A percentile compares a stretch with the other conserved stretches of the same genome.
phyloP scores from a whole-genome alignment of 352 stramenopile species.

The Phytopythium mirpurense region DNA sequence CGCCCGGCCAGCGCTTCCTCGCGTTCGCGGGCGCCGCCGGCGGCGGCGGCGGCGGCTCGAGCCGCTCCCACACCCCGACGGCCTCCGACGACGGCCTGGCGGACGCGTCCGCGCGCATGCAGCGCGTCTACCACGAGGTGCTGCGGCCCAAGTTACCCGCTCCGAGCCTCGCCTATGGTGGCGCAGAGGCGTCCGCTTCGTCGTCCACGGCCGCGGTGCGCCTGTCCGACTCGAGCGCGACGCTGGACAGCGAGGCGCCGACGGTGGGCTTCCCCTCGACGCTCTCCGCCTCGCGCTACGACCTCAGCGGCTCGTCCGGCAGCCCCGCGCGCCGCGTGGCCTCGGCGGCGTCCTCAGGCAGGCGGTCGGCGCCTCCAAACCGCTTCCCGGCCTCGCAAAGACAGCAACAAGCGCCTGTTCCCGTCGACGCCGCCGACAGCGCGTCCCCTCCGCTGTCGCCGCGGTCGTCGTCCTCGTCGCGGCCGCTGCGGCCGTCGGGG shows the following conservation, averaged over 20 bases:
- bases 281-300: constrained; percentile 3
- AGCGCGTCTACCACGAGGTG: constrained; percentile 7
- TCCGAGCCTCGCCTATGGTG: background rate
- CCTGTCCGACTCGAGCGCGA: constrained; percentile 1
- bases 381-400: background rate
- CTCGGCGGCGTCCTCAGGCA: background rate
- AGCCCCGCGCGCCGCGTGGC: background rate
- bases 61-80: no score
- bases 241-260: constrained; percentile 6
- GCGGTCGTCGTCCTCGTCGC: background rate
- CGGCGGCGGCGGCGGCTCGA: background rate
- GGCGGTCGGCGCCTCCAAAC: background rate
- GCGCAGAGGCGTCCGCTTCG: background rate
- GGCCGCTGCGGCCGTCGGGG: constrained; percentile 2
- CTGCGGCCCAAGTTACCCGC: constrained; percentile 2
- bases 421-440: background rate
- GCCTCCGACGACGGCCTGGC: background rate
- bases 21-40: background rate
- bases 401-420: background rate
- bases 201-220: constrained; percentile 4
- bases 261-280: constrained; percentile 1
- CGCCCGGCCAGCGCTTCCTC: background rate
- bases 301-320: constrained; percentile 3
- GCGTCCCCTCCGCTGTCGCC: background rate
- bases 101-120: constrained; percentile 5